Base-by-base conservation (phyloP, 371 early-diverging fungal species). In the Synchytrium microbalum region DNA sequence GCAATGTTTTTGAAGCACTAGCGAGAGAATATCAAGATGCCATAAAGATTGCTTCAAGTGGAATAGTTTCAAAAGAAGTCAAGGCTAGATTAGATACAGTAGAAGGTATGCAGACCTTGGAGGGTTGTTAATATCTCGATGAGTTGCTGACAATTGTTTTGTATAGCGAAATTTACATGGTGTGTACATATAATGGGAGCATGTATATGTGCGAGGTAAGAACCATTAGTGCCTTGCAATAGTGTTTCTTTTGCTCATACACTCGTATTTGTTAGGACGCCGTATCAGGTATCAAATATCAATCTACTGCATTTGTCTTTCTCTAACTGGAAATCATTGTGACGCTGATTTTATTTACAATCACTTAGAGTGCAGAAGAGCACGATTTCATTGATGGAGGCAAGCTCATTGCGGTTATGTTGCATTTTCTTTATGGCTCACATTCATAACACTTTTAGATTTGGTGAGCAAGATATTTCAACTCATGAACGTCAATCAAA, bases 151-250 rank as follows among this genome's bases (percentile, higher is more conserved):
- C n/a, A n/a, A n/a, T n/a, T n/a, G n/a, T n/a, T n/a, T n/a, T 10
- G 19, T 30, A 14, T 57, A 79, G 79, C 70, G 38, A 85, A 86
- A 72, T 79, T 91, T 71, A 85, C 92, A 0, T 92, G 92, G 92
- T 76, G 89, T 28, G 86, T 91, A 23, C 89, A 92, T 59, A 82
- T 86, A 24, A 86, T 86, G 70, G 88, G 88, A 54, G 79, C 85
- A 1, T 85, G 80, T 65, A 76, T 84, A 53, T 88, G 82, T 14
- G 88, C 74, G 24, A 52, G 69, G 46, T 38, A 19, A 38, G 46
- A 5, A 38, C 46, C 10, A 19, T 38, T 5, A 38, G n/a, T n/a
- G n/a, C n/a, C n/a, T n/a, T n/a, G n/a, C n/a, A n/a, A n/a, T n/a
- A n/a, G n/a, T n/a, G n/a, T n/a, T n/a, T n/a, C n/a, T n/a, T n/a